Base-by-base conservation (phyloP, 352 stramenopile species). In the Globisporangium camurandrum region DNA sequence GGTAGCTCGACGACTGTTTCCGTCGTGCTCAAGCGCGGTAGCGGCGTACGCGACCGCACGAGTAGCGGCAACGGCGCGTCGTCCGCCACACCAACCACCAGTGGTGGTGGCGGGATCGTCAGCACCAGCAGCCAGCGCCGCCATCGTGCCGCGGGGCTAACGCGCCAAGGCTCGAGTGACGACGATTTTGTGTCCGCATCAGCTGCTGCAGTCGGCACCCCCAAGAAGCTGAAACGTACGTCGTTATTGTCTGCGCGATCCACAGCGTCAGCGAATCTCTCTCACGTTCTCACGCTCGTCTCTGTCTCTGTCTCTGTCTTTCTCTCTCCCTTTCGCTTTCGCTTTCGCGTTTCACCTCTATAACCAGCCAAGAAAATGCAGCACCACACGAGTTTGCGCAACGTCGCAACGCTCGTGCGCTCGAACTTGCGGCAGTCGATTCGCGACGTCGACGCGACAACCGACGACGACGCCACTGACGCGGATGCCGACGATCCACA, bases 331-430 rank as follows among this genome's bases (percentile, higher is more conserved):
- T 14, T n/a, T 16, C 49, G 22, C 2, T 27, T 46, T 4, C 31
- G 2, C 19, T 36, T 39, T 22, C 9, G 14, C 24, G 17, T 12
- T 34, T n/a, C n/a, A 34, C 30, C 12, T 8, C 33, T 39, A 20
- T 39, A 26, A 34, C 43, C 31, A 62, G 37, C 48, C 61, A 83
- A 70, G 57, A 65, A 67, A 40, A 1, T 48, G 33, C 30, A 45
- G 49, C 63, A 67, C 20, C 64, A 82, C 51, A 41, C 58, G 27
- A 87, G 75, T 54, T 56, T 89, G 31, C 71, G 66, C 47, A 85
- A 84, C 44, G 76, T 86, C 49, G 77, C 77, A 56, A 62, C 69
- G 9, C 50, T 84, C 3, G 72, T 89, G 31, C 73, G 71, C 50
- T 72, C 75, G 36, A 81, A 78, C 56, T 58, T 89, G 24, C 60